Evolutionary conservation across 163 green algal genomes (phyloP), one percentile per base, ranked within the genome.

Genomic region (Volvox carteri): DNA sequence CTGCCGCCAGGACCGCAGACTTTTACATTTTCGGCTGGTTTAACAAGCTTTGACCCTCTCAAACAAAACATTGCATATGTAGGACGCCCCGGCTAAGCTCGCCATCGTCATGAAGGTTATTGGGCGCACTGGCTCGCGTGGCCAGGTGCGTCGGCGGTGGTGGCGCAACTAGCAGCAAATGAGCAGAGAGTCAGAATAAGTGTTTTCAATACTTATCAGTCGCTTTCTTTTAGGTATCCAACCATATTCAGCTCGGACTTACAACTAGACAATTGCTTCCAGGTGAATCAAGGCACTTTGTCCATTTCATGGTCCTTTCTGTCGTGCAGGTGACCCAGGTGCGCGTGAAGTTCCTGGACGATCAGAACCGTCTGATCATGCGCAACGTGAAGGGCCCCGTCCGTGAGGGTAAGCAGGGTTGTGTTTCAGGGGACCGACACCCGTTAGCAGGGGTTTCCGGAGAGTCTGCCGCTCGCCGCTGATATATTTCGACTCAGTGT

Each of bases 71-170:
- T 62, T 44, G 2, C 44, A 42, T 5, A 33, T 93, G 84, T 94
- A 98, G 96, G 96, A 98, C 91, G 91, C 94, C 84, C 96, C 95
- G 60, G 93, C 97, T 44, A 99, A 99, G 96, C 97, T 99, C 62
- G 98, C 98, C 12, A 99, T 99, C 86, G 98, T 99, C 28, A 98
- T 99, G 96, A 99, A 99, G 95, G 98, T 99, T 88, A 98, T 99
- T 80, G 98, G 98, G 73, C 96, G 98, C 81, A 99, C 98, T 78
- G 98, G 98, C 81, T 99, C 96, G 72, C 97, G 98, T 92, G 98
- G 98, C 48, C 98, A 99, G 97, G 98, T 99, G 42, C 58, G 92
- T 87, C 80, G 81, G 81, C 81, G 81, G 77, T 56, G 81, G 81
- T 72, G 81, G 65, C 30, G 74, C 73, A 12, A 35, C 67, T 73